phyloP scores from a whole-genome alignment of 148 eudicot genomes.

The Euryodendron excelsum region DNA sequence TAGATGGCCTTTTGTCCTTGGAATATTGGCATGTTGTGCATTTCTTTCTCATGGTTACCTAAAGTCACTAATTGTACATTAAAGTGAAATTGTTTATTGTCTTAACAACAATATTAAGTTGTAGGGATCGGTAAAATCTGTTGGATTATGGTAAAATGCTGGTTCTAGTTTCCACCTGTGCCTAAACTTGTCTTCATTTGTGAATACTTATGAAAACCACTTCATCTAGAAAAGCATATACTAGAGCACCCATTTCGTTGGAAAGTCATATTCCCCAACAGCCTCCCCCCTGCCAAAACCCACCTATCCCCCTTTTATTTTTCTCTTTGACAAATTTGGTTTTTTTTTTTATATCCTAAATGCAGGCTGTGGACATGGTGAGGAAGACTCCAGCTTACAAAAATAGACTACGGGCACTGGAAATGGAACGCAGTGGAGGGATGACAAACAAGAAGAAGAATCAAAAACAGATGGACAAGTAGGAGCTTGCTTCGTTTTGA shows the following conservation, averaged over 20 bases:
- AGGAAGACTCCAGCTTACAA: slow-evolving; percentile 90
- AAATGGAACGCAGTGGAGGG: slow-evolving; percentile 88
- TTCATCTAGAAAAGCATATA: too few species aligned
- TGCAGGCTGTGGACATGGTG: slow-evolving; percentile 90
- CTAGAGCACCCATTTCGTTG: too few species aligned
- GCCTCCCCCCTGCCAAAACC: too few species aligned
- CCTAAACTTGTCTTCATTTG: neutral
- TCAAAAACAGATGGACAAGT: slow-evolving; percentile 70
- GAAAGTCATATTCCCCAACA: too few species aligned
- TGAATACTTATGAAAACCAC: too few species aligned
- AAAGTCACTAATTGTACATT: neutral
- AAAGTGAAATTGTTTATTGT: neutral
- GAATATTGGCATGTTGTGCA: neutral
- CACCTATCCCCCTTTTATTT: too few species aligned
- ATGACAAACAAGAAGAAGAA: slow-evolving; percentile 69
- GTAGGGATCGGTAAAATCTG: neutral
- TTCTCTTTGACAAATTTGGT: too few species aligned
- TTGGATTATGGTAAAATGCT: neutral
- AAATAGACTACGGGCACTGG: slow-evolving; percentile 74
- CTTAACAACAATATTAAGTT: neutral
- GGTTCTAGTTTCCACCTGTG: neutral
- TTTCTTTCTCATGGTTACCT: too few species aligned
- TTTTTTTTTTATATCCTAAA: too few species aligned
- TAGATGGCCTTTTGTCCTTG: neutral
- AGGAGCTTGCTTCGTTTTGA: slow-evolving; percentile 17